Evolutionary conservation across 1,139 yeast species (phyloP), one percentile per base, ranked within the genome.

Genomic region (Protomyces inouyei): DNA sequence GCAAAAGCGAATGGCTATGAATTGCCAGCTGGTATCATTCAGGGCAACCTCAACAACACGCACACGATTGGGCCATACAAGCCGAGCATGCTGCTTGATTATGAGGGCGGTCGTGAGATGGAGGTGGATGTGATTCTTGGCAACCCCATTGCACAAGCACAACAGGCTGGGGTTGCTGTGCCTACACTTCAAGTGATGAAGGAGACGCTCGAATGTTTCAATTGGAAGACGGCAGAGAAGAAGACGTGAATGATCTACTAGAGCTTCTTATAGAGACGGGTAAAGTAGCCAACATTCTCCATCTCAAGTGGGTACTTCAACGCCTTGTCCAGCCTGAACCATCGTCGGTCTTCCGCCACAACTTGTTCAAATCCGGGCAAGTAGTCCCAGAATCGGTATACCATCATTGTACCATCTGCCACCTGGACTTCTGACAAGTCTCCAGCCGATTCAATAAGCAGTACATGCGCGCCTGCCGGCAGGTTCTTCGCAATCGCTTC

Each of bases 71-170:
- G 84, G 69, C 85, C 84, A 76, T 86, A 85, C 73, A 76, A 81
- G 45, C 92, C 92, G 0, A 85, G 89, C 25, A 87, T 87, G 92
- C 79, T 83, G 69, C 83, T 87, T 10, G 95, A 87, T 73, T 78
- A 81, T 40, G 80, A 86, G 67, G 86, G 86, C 74, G 83, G 83
- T 23, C 86, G 86, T 71, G 83, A 84, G 66, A 80, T 86, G 71
- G 95, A 88, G 73, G 75, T 85, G 59, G 91, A 86, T 71, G 83
- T 83, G 32, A 85, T 88, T 67, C 76, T 87, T 65, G 93, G 93
- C 1, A 86, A 85, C 72, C 88, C 92, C 0, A 74, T 88, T 68
- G 78, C 79, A 52, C 76, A 83, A 57, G 92, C 89, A 1, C 72
- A 76, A 55, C 77, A 77, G 66, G 80, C 83, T 66, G 79, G 79